phyloP scores from a whole-genome alignment of 805 yeast genomes.

The Torulaspora indica region DNA sequence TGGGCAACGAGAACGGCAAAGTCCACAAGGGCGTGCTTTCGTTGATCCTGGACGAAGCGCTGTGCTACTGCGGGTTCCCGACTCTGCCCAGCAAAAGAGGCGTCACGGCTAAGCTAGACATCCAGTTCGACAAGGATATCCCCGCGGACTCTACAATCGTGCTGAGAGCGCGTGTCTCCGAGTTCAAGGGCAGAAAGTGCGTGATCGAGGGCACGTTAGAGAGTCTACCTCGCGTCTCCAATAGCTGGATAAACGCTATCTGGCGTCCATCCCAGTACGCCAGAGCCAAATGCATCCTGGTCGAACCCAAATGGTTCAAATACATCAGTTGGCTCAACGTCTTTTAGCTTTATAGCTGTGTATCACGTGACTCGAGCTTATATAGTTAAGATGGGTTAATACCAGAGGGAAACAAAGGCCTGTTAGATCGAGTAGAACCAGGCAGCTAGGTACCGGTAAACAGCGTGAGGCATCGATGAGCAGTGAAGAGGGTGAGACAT shows the following conservation, averaged over 20 bases:
- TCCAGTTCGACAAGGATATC: slow-evolving; percentile 51
- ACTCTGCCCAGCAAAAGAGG: slow-evolving; percentile 76
- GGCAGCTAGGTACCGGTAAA: background rate
- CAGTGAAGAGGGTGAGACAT: slow-evolving; percentile 33
- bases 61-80: slow-evolving; percentile 83
- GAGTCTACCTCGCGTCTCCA: slow-evolving; percentile 17
- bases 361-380: slow-evolving; percentile 5
- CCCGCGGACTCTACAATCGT: slow-evolving; percentile 60
- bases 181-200: slow-evolving; percentile 75
- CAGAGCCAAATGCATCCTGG: slow-evolving; percentile 62
- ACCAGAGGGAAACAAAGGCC: background rate
- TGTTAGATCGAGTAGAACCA: background rate
- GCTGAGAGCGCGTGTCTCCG: slow-evolving; percentile 59
- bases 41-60: slow-evolving; percentile 75
- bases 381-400: no score
- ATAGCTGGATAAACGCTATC: background rate
- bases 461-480: slow-evolving; percentile 18
- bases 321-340: slow-evolving; percentile 54
- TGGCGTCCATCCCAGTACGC: slow-evolving; percentile 45
- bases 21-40: slow-evolving; percentile 80
- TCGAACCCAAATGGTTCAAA: slow-evolving; percentile 86
- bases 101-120: slow-evolving; percentile 73
- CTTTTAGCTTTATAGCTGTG: slow-evolving; percentile 21
- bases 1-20: slow-evolving; percentile 65
- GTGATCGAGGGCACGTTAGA: slow-evolving; percentile 68